Percentiles rank a stretch among this genome's conserved stretches.
Conservation (phyloP, 2,329 filamentous ascomycete species). For the Sporothrix dimorphospora region DNA sequence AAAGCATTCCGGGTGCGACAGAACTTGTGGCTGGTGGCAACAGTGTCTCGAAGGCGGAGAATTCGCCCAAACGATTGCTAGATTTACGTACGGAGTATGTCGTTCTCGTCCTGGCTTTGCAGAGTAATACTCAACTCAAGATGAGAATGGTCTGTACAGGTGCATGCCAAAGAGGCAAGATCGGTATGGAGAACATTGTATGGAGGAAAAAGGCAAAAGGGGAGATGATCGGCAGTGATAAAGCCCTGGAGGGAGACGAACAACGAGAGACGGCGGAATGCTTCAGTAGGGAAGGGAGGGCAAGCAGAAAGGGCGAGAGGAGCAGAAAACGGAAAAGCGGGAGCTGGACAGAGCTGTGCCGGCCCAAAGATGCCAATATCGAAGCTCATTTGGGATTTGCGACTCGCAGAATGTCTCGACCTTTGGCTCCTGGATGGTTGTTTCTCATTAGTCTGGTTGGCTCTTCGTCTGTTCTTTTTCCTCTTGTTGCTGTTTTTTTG, state of each 20-base stretch:
- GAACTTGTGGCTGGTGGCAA: not conserved
- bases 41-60: not conserved
- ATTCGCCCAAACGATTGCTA: not conserved
- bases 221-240: not conserved
- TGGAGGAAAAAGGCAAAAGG: not conserved
- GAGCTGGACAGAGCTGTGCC: not conserved
- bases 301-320: not conserved
- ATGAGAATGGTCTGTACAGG: not conserved
- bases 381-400: slow-evolving; percentile 14
- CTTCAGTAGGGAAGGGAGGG: slow-evolving; percentile 8
- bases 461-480: not conserved
- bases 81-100: not conserved
- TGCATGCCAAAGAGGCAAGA: slow-evolving; percentile 11
- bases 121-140: not conserved
- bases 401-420: not conserved
- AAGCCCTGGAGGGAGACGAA: not conserved
- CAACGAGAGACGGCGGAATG: slow-evolving; percentile 14
- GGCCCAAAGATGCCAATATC: not conserved
- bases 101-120: not conserved
- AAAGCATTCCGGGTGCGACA: not conserved
- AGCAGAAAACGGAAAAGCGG: not conserved
- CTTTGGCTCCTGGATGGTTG: not conserved
- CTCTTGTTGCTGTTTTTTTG: not conserved
- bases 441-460: not conserved
- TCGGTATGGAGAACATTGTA: slow-evolving; percentile 10